A percentile compares a stretch with the other conserved stretches of the same genome.
Conservation (phyloP, 2,329 filamentous ascomycete genomes). For the Fusarium chuoi region DNA sequence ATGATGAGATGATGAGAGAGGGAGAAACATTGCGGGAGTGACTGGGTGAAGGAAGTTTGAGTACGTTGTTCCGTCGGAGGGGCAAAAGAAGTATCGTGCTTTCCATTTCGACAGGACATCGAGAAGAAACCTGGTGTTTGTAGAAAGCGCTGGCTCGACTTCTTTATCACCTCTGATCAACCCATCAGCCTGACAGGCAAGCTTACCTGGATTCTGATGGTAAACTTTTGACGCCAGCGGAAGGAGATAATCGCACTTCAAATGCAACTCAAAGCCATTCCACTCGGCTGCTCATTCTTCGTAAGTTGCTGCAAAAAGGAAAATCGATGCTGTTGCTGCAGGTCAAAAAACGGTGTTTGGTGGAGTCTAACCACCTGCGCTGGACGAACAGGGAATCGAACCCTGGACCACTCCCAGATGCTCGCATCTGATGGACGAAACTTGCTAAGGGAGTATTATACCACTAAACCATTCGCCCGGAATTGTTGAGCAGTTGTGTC, state of each 20-base stretch:
- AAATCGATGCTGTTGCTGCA: neutral
- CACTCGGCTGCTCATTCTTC: accelerated
- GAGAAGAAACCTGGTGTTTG: too few relatives aligned
- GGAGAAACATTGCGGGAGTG: neutral
- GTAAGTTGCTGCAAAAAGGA: neutral
- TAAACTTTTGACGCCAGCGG: neutral
- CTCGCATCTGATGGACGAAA: neutral
- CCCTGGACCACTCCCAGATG: conserved; percentile 17
- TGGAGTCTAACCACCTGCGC: neutral
- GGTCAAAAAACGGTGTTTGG: neutral
- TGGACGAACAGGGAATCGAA: conserved; percentile 22
- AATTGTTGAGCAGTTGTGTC: accelerated
- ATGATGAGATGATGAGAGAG: neutral
- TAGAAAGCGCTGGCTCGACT: neutral
- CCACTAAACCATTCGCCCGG: conserved; percentile 19
- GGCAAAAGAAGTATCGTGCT: accelerated
- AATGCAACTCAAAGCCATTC: accelerated
- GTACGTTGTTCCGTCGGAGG: accelerated
- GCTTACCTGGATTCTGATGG: neutral
- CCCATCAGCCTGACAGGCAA: neutral
- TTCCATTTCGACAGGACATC: accelerated
- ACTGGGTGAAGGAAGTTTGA: accelerated
- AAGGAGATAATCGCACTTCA: neutral
- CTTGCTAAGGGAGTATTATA: conserved; percentile 19
- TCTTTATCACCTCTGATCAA: neutral